These are phyloP conservation scores for Chloris gayana DNA, from an alignment of 176 grass and related monocot species.

Conservation along the genomic window DNA sequence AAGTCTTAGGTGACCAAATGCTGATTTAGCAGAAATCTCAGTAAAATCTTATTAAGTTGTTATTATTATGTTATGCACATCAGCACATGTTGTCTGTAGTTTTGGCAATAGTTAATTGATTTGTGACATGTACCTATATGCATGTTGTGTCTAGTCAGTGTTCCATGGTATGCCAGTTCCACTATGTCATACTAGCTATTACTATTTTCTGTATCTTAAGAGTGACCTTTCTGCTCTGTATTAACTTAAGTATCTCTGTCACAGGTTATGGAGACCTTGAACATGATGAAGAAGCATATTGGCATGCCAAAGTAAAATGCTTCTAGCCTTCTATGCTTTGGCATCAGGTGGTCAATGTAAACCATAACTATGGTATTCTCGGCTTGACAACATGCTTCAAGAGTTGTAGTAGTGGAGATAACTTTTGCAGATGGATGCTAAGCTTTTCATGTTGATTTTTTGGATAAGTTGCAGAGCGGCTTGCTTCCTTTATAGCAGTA, in stretches of 20 bases:
- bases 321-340: neutral
- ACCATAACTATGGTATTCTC: neutral
- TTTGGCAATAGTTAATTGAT: slow-evolving; percentile 8
- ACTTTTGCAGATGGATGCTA: slow-evolving; percentile 13
- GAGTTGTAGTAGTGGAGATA: neutral
- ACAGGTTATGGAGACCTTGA: slow-evolving; percentile 68
- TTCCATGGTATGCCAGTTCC: neutral
- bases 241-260: neutral
- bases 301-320: slow-evolving; percentile 45
- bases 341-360: neutral
- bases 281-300: slow-evolving; percentile 65
- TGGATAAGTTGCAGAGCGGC: slow-evolving; percentile 28
- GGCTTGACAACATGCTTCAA: neutral
- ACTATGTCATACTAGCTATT: neutral
- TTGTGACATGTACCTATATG: neutral
- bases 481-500: slow-evolving; percentile 35
- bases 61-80: slow-evolving; percentile 13
- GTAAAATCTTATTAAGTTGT: neutral
- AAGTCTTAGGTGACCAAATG: neutral
- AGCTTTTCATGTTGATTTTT: slow-evolving; percentile 26
- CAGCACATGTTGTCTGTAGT: slow-evolving; percentile 14
- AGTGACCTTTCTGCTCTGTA: neutral
- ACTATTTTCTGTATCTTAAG: neutral
- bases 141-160: slow-evolving; percentile 6
- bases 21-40: neutral